phyloP scores from a whole-genome alignment of 306 rosid genomes.

The Nissolia schottii region DNA sequence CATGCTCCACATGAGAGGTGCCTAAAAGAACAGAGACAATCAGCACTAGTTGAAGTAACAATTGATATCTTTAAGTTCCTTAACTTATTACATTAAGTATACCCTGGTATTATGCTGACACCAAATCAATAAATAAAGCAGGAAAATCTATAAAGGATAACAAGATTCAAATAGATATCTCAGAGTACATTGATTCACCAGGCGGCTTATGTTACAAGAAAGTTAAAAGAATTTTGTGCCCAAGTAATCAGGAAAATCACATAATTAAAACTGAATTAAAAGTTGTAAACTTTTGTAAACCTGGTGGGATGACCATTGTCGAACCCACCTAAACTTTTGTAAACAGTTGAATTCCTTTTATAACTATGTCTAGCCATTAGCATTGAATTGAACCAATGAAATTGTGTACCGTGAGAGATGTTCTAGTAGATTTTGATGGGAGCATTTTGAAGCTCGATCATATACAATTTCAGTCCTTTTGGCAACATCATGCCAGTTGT shows the following conservation, averaged over 20 bases:
- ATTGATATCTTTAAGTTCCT: neutral
- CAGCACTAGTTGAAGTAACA: neutral
- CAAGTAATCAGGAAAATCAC: neutral
- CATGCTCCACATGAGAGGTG: conserved; percentile 73
- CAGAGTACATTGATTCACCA: neutral
- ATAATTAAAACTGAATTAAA: neutral
- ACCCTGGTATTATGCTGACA: neutral
- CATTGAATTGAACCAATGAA: neutral
- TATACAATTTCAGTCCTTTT: conserved; percentile 75
- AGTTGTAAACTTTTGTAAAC: no score
- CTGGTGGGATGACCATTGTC: no score
- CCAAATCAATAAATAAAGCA: neutral
- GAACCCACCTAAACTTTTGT: no score
- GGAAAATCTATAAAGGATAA: neutral
- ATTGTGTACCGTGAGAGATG: conserved; percentile 58
- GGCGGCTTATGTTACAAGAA: neutral
- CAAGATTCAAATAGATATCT: neutral
- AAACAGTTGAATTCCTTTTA: neutral
- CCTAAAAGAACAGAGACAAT: conserved; percentile 34
- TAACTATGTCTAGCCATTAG: neutral
- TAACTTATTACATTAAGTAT: neutral
- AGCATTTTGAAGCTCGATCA: conserved; percentile 55
- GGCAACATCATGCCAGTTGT: conserved; percentile 85
- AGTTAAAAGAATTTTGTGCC: neutral
- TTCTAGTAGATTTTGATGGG: conserved; percentile 50